phyloP scores from a whole-genome alignment of 805 yeast species.

The Barnettozyma siamensis region DNA sequence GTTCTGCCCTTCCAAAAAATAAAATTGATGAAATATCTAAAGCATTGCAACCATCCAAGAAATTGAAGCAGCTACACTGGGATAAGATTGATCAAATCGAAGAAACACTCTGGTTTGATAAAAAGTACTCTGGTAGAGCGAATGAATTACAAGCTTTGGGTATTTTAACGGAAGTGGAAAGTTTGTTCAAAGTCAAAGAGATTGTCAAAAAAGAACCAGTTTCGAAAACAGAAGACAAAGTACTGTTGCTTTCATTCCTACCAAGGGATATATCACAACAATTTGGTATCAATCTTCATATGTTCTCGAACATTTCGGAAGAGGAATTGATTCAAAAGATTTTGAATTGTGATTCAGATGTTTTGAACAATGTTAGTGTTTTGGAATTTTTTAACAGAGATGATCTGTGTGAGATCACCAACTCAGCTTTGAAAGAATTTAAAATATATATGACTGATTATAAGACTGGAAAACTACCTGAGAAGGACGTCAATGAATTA shows the following conservation, averaged over 20 bases:
- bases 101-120: constrained; percentile 58
- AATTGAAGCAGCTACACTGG: constrained; percentile 79
- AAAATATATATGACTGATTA: constrained; percentile 60
- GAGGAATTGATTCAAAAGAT: constrained; percentile 50
- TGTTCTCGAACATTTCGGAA: constrained; percentile 47
- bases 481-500: constrained; percentile 49
- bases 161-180: constrained; percentile 58
- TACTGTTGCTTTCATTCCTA: constrained; percentile 47
- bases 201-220: constrained; percentile 21
- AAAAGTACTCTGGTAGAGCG: constrained; percentile 39
- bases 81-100: constrained; percentile 58
- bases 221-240: constrained; percentile 35
- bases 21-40: constrained; percentile 10
- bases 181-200: constrained; percentile 48
- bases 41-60: constrained; percentile 38
- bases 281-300: constrained; percentile 71
- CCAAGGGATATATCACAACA: constrained; percentile 73
- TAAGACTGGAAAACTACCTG: constrained; percentile 35
- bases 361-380: constrained; percentile 49
- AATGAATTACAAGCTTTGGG: constrained; percentile 52
- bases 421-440: constrained; percentile 47
- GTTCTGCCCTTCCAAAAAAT: background rate
- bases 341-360: constrained; percentile 52
- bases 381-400: constrained; percentile 67
- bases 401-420: constrained; percentile 55